Conservation (phyloP, 1,139 yeast genomes). For the Fermentozyma sake region DNA sequence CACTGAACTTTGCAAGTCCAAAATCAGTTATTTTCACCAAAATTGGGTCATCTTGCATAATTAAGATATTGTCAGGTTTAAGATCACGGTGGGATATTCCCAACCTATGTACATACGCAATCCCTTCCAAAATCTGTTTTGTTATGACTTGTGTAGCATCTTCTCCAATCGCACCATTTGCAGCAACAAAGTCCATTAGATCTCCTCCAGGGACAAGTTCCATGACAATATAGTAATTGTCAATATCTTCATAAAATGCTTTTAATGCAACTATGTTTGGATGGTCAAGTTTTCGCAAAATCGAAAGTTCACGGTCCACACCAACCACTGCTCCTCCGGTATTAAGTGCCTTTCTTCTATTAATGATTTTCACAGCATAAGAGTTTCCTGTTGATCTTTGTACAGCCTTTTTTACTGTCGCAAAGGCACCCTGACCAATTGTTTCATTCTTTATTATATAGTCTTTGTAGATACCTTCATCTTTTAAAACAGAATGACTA, state of each 20-base stretch:
- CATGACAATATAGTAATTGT: constrained; percentile 84
- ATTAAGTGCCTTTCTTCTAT: constrained; percentile 68
- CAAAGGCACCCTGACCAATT: constrained; percentile 96
- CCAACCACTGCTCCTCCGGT: constrained; percentile 68
- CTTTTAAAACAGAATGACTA: constrained; percentile 20
- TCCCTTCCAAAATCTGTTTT: constrained; percentile 77
- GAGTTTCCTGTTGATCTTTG: constrained; percentile 80
- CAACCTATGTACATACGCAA: constrained; percentile 77
- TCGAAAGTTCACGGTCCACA: constrained; percentile 80
- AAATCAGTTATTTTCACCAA: constrained; percentile 88
- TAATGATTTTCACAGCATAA: constrained; percentile 86
- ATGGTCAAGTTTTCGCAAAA: constrained; percentile 71
- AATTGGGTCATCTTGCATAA: constrained; percentile 89
- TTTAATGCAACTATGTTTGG: constrained; percentile 79
- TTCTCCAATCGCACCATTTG: constrained; percentile 88
- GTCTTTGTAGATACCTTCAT: constrained; percentile 60
- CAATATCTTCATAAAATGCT: constrained; percentile 80
- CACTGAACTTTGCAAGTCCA: constrained; percentile 81
- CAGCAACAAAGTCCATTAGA: constrained; percentile 91
- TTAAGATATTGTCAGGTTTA: constrained; percentile 87
- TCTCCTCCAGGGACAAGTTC: constrained; percentile 98
- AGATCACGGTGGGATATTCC: constrained; percentile 93
- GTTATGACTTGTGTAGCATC: constrained; percentile 84
- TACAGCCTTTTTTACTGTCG: constrained; percentile 86
- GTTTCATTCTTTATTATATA: constrained; percentile 78